Evolutionary conservation across 176 grass and related monocot species (phyloP), one percentile per base, ranked within the genome.

Genomic region (Carex myosuroides): DNA sequence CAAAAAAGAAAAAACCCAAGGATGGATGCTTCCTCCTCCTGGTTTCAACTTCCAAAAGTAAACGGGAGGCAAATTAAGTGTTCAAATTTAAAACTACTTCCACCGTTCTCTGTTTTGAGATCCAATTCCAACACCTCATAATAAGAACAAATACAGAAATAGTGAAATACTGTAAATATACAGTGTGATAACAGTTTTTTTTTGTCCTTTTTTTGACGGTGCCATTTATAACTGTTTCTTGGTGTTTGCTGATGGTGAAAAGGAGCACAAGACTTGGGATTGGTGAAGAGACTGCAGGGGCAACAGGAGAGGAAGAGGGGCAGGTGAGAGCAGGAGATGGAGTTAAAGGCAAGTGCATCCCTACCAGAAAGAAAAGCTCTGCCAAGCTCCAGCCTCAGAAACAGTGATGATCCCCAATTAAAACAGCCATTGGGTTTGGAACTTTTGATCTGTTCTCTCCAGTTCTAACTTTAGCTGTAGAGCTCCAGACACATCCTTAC

Each of bases 281-380:
- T 20, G 88, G 86, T 4, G 89, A 69, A 4, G 84, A 87, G 26
- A 67, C 85, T 16, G 89, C 26, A 48, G 3, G 4, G 13, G 83
- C 79, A 90, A 1, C 9, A 44, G 87, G 3, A 24, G 75, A 35
- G 39, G 58, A 60, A 5, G 83, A 83, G 82, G 67, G 88, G 63
- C 60, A 70, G 58, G 86, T 81, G 11, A 86, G 39, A 35, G 91
- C 66, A 58, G 86, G 46, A 52, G 93, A 87, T 46, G 88, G 59
- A 33, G 82, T 91, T 58, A 89, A 83, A 58, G 93, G 91, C 3
- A 85, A 94, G 81, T 99, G 97, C 87, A 96, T 99, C 52, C 97
- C 93, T 14, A 85, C 80, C 33, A 90, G 85, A 78, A 90, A 86
- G 85, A 87, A 76, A 77, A 37, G 41, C 59, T 87, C 85, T 61